phyloP scores from a whole-genome alignment of 805 yeast genomes.

The Kuraishia cidri region DNA sequence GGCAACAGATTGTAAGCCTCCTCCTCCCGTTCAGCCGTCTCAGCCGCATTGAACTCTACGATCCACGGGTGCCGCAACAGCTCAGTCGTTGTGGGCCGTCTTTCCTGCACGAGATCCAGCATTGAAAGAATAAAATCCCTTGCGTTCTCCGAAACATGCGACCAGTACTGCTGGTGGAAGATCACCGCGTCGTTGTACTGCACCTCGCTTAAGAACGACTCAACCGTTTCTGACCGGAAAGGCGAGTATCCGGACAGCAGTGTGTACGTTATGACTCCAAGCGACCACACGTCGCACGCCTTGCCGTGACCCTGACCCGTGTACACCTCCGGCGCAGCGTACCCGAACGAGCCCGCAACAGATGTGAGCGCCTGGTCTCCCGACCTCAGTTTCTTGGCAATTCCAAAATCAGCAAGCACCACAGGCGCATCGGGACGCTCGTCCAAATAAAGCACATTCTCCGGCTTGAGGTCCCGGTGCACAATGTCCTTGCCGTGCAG shows the following conservation, averaged over 20 bases:
- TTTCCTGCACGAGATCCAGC: slow-evolving; percentile 55
- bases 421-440: slow-evolving; percentile 58
- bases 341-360: slow-evolving; percentile 80
- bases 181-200: slow-evolving; percentile 64
- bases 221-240: slow-evolving; percentile 74
- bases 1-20: slow-evolving; percentile 46
- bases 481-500: slow-evolving; percentile 73
- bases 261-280: slow-evolving; percentile 90
- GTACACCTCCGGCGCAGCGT: slow-evolving; percentile 94
- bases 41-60: slow-evolving; percentile 61
- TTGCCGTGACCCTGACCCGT: slow-evolving; percentile 70
- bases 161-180: slow-evolving; percentile 87
- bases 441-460: slow-evolving; percentile 64
- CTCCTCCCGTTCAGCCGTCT: slow-evolving; percentile 43
- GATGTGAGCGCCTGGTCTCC: slow-evolving; percentile 49
- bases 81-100: slow-evolving; percentile 61
- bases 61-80: slow-evolving; percentile 75
- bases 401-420: slow-evolving; percentile 94
- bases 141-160: slow-evolving; percentile 69
- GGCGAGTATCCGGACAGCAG: slow-evolving; percentile 90
- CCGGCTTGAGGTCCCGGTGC: slow-evolving; percentile 94
- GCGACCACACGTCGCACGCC: slow-evolving; percentile 93
- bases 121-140: slow-evolving; percentile 67
- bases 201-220: slow-evolving; percentile 77
- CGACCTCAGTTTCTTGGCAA: slow-evolving; percentile 65